These are phyloP conservation scores for Inga oerstediana DNA, from an alignment of 306 rosid species.

Conservation along the genomic window DNA sequence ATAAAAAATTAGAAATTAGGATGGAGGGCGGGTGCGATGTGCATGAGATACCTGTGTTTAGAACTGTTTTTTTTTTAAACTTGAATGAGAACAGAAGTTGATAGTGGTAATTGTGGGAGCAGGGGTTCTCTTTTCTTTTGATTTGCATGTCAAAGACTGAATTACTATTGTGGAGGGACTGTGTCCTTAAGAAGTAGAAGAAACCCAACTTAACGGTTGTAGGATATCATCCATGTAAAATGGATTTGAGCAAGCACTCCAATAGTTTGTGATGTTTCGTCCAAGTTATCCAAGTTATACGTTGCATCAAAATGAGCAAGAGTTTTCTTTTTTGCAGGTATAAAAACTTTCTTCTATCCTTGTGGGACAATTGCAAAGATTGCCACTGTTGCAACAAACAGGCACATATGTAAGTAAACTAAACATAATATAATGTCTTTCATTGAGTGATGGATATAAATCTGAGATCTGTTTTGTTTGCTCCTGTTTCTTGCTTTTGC, in stretches of 20 bases:
- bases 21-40: background rate
- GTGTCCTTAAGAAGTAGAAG: conserved; percentile 23
- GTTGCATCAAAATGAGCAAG: conserved; percentile 24
- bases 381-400: conserved; percentile 80
- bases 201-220: background rate
- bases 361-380: conserved; percentile 95
- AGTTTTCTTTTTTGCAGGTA: conserved; percentile 52
- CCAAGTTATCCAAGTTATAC: background rate
- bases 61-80: conserved; percentile 1
- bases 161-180: conserved; percentile 25
- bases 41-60: conserved; percentile 29
- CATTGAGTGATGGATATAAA: conserved; percentile 21
- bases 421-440: conserved; percentile 14
- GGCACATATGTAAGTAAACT: conserved; percentile 82
- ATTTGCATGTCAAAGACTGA: conserved; percentile 28
- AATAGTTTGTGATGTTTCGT: background rate
- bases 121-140: conserved; percentile 18
- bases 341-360: conserved; percentile 88
- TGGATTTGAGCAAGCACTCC: background rate
- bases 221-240: background rate
- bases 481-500: conserved; percentile 20
- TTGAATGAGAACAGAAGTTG: conserved; percentile 23
- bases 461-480: background rate
- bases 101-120: conserved; percentile 6
- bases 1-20: conserved; percentile 9